Conservation (phyloP, 2,329 filamentous ascomycete species). For the Colletotrichum sp. region DNA sequence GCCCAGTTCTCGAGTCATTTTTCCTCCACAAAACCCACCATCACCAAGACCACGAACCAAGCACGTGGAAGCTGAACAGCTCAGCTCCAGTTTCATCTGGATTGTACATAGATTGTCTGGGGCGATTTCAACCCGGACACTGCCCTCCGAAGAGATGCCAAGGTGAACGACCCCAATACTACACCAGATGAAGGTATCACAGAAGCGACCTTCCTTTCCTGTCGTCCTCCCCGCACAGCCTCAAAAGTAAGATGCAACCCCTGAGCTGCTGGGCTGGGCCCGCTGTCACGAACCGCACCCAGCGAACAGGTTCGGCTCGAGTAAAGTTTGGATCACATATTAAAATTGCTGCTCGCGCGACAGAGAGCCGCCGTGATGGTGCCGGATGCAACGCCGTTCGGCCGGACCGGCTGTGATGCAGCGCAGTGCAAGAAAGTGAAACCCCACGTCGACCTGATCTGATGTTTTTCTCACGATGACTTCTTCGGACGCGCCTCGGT, state of each 20-base stretch:
- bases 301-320: neutral
- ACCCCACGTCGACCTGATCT: neutral
- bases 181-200: neutral
- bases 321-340: neutral
- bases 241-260: neutral
- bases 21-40: neutral
- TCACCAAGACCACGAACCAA: neutral
- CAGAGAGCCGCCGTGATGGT: neutral
- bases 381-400: slow-evolving; percentile 2
- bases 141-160: neutral
- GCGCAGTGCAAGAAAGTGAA: neutral
- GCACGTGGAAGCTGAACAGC: neutral
- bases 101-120: neutral
- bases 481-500: neutral
- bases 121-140: neutral
- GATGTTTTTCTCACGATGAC: neutral
- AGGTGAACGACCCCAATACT: neutral
- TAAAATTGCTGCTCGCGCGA: neutral
- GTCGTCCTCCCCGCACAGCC: neutral
- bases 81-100: neutral
- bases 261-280: neutral
- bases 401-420: neutral
- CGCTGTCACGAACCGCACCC: neutral
- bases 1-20: neutral
- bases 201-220: neutral